phyloP scores from a whole-genome alignment of 1,284 basidiomycete genomes.

The Malassezia brasiliensis region DNA sequence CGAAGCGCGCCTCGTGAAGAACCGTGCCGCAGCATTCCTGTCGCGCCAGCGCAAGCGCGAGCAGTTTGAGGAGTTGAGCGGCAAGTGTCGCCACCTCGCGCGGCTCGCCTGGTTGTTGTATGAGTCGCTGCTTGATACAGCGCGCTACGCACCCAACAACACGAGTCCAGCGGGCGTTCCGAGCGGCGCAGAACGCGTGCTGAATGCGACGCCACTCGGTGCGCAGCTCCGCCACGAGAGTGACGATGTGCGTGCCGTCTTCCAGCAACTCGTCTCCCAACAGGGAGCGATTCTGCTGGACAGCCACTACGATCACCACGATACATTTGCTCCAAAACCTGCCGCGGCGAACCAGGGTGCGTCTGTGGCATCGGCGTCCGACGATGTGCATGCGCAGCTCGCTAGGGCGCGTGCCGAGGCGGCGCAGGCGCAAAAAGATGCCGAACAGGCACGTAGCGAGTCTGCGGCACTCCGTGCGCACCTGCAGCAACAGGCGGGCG shows the following conservation, averaged over 20 bases:
- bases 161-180: background rate
- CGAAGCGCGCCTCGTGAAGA: constrained; percentile 80
- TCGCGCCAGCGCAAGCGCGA: constrained; percentile 79
- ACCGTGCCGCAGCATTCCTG: constrained; percentile 79
- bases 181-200: constrained; percentile 4
- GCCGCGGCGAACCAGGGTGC: background rate
- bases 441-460: background rate
- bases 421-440: background rate
- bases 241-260: constrained; percentile 12
- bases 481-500: background rate
- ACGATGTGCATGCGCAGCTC: constrained; percentile 8
- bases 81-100: constrained; percentile 54
- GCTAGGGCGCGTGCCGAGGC: background rate
- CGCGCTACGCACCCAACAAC: background rate
- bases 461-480: constrained; percentile 8
- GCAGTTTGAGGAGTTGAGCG: constrained; percentile 79
- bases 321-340: background rate
- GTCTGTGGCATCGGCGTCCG: background rate
- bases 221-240: constrained; percentile 4
- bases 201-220: constrained; percentile 1
- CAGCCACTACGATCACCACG: background rate
- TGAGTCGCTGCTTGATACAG: constrained; percentile 13
- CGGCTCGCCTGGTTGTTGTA: constrained; percentile 41
- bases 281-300: constrained; percentile 9
- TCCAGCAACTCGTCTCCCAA: constrained; percentile 12